Base-by-base conservation (phyloP, 2,329 filamentous ascomycete genomes). In the Colletotrichum destructivum region DNA sequence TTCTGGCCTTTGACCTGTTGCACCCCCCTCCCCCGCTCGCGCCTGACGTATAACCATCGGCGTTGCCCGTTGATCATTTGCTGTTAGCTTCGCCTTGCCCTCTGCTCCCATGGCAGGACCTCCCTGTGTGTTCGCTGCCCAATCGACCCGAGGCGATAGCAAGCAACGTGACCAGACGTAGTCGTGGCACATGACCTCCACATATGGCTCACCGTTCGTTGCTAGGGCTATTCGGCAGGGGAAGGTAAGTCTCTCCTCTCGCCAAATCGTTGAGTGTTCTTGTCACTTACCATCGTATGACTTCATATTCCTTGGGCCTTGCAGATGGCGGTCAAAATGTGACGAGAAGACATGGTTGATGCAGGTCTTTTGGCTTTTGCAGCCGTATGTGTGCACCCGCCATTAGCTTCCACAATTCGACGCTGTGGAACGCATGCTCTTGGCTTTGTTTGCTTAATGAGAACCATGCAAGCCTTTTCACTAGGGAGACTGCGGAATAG, bases 291-390 rank as follows among this genome's bases (percentile, higher is more conserved):
- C 60, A 54, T 64, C 69, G 56, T 62, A 69, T 72, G 69, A 73
- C 60, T 69, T 69, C 72, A 66, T 72, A 59, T 16, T 52, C 55
- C 51, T 47, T 40, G 69, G 44, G 47, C 38, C 67, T 60, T 49
- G 52, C 64, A 61, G 63, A 69, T 71, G 64, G 69, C 72, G 69
- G 72, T 71, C 72, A 64, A 57, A 55, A 60, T 73, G 69, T 73
- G 72, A 73, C 63, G 56, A 69, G 54, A 68, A 54, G 51, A 59
- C 72, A 72, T 72, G 72, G 64, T 72, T 66, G 61, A 62, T 73
- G 70, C 70, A 73, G 51, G 38, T 49, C 57, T 52, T 44, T 72
- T 71, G 71, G 42, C 51, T 68, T 51, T 63, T 67, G 61, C 66
- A 72, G 52, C 23, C n/a, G 26, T 66, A 70, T 66, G 71, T 63